These are phyloP conservation scores for Gossypium bickii DNA, from an alignment of 345 rosid species.

Conservation along the genomic window DNA sequence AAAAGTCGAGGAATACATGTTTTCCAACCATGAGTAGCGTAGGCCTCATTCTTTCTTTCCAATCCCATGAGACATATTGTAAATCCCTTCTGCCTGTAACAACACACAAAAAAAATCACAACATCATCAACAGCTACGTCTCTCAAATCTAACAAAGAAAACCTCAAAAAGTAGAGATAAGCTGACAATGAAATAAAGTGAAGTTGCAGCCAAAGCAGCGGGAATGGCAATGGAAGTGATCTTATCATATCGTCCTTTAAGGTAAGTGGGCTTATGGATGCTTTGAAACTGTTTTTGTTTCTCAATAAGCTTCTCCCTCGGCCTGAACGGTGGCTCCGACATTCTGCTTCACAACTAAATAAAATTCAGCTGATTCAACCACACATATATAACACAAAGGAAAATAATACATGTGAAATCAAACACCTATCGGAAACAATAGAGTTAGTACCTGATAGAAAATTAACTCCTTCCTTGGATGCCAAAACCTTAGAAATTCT, in stretches of 20 bases:
- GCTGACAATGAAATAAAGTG: conserved; percentile 71
- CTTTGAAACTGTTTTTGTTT: conserved; percentile 72
- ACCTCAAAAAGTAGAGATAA: not conserved
- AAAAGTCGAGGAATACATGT: not conserved
- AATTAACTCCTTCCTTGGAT: not conserved
- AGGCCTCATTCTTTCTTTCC: conserved; percentile 69
- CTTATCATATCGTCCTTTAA: conserved; percentile 80
- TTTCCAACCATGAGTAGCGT: not conserved
- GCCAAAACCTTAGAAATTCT: not conserved
- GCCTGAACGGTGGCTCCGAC: conserved; percentile 72
- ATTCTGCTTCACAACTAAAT: conserved; percentile 31
- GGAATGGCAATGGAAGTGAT: conserved; percentile 88
- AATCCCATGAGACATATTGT: conserved; percentile 77
- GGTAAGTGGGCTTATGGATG: conserved; percentile 68
- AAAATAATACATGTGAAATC: not conserved
- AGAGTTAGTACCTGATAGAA: not conserved
- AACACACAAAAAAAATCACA: not conserved
- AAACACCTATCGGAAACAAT: not conserved
- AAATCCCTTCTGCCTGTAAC: conserved; percentile 74
- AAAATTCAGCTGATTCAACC: not conserved
- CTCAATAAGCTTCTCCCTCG: conserved; percentile 79
- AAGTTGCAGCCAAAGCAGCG: conserved; percentile 51
- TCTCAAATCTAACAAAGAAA: not conserved
- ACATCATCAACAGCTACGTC: not conserved
- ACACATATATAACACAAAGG: not conserved